Percentiles rank a stretch among this genome's conserved stretches.
phyloP scores from a whole-genome alignment of 1,139 yeast species.

The Casaregolazyma lundiana region DNA sequence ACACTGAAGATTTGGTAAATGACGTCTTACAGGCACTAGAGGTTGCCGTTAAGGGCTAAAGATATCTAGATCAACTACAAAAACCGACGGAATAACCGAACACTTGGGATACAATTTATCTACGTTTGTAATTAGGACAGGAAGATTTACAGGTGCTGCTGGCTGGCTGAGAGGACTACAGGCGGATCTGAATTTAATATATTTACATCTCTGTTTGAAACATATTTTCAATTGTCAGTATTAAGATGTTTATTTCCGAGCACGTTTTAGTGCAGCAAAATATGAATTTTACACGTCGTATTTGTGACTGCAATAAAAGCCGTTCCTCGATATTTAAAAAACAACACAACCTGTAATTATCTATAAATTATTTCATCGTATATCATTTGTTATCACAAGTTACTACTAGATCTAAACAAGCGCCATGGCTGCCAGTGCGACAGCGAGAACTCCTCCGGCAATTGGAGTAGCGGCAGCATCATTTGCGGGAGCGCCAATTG shows the following conservation, averaged over 20 bases:
- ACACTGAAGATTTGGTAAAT: slow-evolving; percentile 66
- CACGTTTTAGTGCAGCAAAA: no score
- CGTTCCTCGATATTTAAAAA: no score
- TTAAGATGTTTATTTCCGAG: no score
- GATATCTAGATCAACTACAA: not conserved
- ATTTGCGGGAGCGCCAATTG: not conserved
- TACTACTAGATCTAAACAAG: not conserved
- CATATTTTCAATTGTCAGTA: no score
- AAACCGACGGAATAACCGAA: not conserved
- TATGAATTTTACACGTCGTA: no score
- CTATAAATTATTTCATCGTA: not conserved
- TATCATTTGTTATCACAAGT: not conserved
- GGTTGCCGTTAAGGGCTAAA: slow-evolving; percentile 22
- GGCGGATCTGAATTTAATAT: no score
- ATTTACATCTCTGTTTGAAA: no score
- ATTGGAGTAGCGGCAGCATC: slow-evolving; percentile 3
- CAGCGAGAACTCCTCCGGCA: slow-evolving; percentile 2
- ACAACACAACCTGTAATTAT: not conserved
- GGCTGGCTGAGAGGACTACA: no score
- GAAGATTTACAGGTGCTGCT: no score
- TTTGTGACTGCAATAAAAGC: no score
- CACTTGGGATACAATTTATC: not conserved
- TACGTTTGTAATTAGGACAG: no score
- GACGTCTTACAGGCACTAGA: slow-evolving; percentile 70
- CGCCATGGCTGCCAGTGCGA: not conserved